Base-by-base conservation (phyloP, 768 basidiomycete species). In the Hericium erinaceus region DNA sequence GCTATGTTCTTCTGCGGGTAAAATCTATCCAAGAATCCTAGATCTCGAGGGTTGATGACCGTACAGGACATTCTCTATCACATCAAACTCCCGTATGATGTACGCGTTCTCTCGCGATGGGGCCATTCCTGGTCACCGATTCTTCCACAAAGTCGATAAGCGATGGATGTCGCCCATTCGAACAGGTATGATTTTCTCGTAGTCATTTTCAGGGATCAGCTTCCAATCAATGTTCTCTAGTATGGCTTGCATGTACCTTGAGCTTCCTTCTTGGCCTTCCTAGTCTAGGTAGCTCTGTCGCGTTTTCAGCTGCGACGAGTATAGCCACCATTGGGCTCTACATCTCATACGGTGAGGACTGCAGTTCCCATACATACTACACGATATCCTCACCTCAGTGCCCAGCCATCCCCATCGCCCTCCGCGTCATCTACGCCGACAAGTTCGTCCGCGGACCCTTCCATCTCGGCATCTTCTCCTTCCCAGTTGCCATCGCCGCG, bases 71-170 rank as follows among this genome's bases (percentile, higher is more conserved):
- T 91, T 91, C 71, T 88, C 86, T 0, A 71, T 92, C 52, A 89
- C 88, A 0, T 83, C 83, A 0, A 92, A 90, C 66, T 86, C 83
- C 3, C 77, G 89, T 0, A 90, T 90, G 88, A 87, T 87, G 84
- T 92, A 83, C 66, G 84, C 87, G 0, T 90, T 89, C 64, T 77
- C 85, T 3, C 79, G 89, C 39, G 89, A 92, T 66, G 83, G 86
- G 0, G 87, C 80, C 11, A 76, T 89, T 24, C 87, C 88, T 0
- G 85, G 26, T 26, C 26, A 26, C 26, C 26, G 82, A 39, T 87
- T 83, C 69, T 83, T 89, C 69, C 78, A 79, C 62, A 77, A 82
- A 60, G 87, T 89, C 39, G 80, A 80, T 68, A 56, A 68, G 11
- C 74, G 74, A 52, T 80, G 77, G 73, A 80, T 76, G 65, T 84